phyloP scores from a whole-genome alignment of 148 eudicot species.

The Arctostaphylos glauca region DNA sequence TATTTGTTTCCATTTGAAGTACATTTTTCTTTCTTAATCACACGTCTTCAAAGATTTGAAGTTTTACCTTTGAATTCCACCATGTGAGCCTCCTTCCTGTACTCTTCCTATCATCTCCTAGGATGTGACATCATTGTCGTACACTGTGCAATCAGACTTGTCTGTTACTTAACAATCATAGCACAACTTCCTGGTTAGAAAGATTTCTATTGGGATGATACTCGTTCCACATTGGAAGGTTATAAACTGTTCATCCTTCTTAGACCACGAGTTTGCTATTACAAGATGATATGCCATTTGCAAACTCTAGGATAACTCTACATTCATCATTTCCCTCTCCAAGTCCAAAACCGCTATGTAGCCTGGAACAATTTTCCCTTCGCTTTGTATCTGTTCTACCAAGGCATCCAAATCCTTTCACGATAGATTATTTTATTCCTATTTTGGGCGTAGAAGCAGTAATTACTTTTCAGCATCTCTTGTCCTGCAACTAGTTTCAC shows the following conservation, averaged over 20 bases:
- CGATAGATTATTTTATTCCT: not conserved
- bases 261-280: not conserved
- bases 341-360: not conserved
- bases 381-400: not conserved
- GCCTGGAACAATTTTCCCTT: not conserved
- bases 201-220: not conserved
- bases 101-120: too few species aligned
- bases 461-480: not conserved
- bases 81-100: not conserved
- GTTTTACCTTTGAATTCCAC: not conserved
- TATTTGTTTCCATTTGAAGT: not conserved
- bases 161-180: not conserved
- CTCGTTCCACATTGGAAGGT: not conserved
- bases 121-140: too few species aligned
- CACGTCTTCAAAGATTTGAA: not conserved
- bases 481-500: not conserved
- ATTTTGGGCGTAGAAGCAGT: not conserved
- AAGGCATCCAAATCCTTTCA: not conserved
- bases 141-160: not conserved
- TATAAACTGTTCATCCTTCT: not conserved
- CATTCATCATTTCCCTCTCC: not conserved
- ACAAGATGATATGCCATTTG: not conserved
- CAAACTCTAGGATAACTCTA: not conserved
- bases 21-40: not conserved
- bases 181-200: not conserved